These are phyloP conservation scores for Solanum microdontum DNA, from an alignment of 257 asterid genomes.

Conservation along the genomic window DNA sequence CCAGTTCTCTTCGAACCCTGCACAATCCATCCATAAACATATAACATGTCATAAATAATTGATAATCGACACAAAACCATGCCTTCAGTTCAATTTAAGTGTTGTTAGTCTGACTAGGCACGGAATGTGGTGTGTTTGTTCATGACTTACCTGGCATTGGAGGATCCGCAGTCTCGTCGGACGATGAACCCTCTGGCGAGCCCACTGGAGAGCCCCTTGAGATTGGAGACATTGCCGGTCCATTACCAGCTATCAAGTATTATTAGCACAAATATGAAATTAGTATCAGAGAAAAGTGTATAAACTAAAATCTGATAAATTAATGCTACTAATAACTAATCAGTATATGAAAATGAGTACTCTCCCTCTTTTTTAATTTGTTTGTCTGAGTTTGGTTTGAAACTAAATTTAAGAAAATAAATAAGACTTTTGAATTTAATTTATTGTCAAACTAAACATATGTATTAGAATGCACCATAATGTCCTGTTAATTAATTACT, in stretches of 20 bases:
- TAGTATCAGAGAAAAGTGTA: neutral
- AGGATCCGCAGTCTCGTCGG: slow-evolving; percentile 13
- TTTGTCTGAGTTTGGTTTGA: neutral
- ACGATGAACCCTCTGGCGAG: neutral
- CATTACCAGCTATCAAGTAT: slow-evolving; percentile 33
- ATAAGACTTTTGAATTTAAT: neutral
- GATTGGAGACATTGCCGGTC: slow-evolving; percentile 49
- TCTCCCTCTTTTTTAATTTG: neutral
- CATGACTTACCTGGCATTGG: neutral
- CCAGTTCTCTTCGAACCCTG: slow-evolving; percentile 46
- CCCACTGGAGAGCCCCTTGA: slow-evolving; percentile 46
- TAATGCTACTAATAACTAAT: neutral
- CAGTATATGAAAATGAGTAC: neutral
- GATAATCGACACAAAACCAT: neutral
- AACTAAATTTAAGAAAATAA: neutral
- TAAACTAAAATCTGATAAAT: neutral
- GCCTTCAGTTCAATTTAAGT: neutral
- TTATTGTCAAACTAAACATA: neutral
- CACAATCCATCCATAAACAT: neutral
- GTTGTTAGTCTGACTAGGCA: neutral
- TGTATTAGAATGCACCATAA: neutral
- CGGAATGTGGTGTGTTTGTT: neutral
- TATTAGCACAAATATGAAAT: neutral
- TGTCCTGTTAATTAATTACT: neutral
- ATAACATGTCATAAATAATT: neutral